Evolutionary conservation across 345 rosid genomes (phyloP), one percentile per base, ranked within the genome.

Genomic region (Populus ilicifolia): DNA sequence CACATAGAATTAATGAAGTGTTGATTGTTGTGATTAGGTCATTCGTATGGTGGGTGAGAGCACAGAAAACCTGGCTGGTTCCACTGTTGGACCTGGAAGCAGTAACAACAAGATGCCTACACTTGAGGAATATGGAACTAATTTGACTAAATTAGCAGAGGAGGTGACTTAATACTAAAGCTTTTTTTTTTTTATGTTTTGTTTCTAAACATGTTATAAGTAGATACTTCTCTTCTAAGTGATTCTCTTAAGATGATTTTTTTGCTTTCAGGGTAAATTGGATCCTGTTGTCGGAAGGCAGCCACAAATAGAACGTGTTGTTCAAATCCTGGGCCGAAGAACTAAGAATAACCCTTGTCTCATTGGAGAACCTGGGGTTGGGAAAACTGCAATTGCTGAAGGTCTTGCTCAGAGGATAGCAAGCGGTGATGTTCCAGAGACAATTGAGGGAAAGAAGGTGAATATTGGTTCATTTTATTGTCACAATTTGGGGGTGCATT

Each of bases 271-370:
- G 99, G 99, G 99, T 70, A 96, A 96, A 80, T 78, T 96, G 78
- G 99, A 96, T 81, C 99, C 99, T 10, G 98, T 96, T 77, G 99
- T 96, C 71, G 99, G 99, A 82, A 96, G 99, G 81, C 98, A 96
- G 84, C 86, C 83, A 16, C 99, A 96, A 80, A 96, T 96, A 30
- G 98, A 96, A 82, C 88, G 99, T 56, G 99, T 96, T 38, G 86
- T 92, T 71, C 99, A 96, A 83, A 96, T 96, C 80, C 83, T 96
- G 89, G 99, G 96, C 70, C 93, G 99, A 50, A 81, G 99, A 80
- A 96, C 99, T 67, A 94, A 96, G 84, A 96, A 96, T 80, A 96
- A 96, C 52, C 98, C 99, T 0, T 96, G 99, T 80, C 98, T 96
- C 80, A 92, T 94, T 77, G 99, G 99, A 85, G 99, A 96, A 83